Conservation (phyloP, 768 basidiomycete genomes). For the Leccinellum albellum region DNA sequence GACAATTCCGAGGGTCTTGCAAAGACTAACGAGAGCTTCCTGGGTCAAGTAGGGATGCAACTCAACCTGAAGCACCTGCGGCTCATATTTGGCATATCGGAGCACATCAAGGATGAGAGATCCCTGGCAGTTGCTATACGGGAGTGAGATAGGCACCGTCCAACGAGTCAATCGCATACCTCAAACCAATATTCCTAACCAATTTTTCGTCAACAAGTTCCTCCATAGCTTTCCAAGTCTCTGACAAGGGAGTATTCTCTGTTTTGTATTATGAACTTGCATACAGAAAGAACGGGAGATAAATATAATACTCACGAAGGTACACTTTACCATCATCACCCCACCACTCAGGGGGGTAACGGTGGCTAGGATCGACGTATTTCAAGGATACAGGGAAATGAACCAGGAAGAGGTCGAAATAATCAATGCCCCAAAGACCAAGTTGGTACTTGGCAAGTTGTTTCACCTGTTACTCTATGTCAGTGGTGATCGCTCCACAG, state of each 20-base stretch:
- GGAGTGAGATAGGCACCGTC: not conserved
- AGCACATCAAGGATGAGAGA: slow-evolving; percentile 70
- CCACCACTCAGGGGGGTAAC: slow-evolving; percentile 83
- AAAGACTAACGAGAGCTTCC: slow-evolving; percentile 41
- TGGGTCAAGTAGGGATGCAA: slow-evolving; percentile 55
- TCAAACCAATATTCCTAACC: slow-evolving; percentile 76
- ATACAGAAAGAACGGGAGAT: not conserved
- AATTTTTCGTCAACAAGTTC: slow-evolving; percentile 66
- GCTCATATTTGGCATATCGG: slow-evolving; percentile 67
- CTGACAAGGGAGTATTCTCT: slow-evolving; percentile 69
- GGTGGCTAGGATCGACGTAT: slow-evolving; percentile 72
- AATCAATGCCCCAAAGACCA: slow-evolving; percentile 77
- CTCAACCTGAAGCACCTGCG: slow-evolving; percentile 59
- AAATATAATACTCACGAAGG: slow-evolving; percentile 42
- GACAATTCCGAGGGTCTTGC: slow-evolving; percentile 43
- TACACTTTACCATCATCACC: slow-evolving; percentile 68
- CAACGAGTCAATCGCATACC: slow-evolving; percentile 35
- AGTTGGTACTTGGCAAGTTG: slow-evolving; percentile 60
- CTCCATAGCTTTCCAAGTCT: slow-evolving; percentile 86
- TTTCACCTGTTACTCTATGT: slow-evolving; percentile 43
- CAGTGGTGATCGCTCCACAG: not conserved
- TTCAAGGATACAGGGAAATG: slow-evolving; percentile 84
- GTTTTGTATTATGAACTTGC: slow-evolving; percentile 1
- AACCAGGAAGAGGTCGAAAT: slow-evolving; percentile 76
- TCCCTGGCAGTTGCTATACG: slow-evolving; percentile 66